Evolutionary conservation across 805 yeast genomes (phyloP), one percentile per base, ranked within the genome.

Genomic region (Wickerhamomyces silvicola): DNA sequence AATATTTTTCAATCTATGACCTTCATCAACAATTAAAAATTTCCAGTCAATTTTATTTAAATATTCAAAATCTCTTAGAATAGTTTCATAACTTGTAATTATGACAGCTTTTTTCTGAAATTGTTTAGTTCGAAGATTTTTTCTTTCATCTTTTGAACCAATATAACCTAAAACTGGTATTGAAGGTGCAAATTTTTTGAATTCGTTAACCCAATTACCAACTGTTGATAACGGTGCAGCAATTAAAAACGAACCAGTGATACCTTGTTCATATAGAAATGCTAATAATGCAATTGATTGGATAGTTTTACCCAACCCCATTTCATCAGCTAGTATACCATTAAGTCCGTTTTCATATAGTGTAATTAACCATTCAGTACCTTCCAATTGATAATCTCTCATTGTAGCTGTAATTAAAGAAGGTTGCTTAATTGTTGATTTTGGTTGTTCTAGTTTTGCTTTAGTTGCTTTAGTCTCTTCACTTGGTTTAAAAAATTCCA

Each of bases 241-340:
- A 32, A 85, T 66, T 24, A 85, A 56, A 46, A 82, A 85, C 0
- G 94, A 92, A 0, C 95, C 95, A 23, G 61, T 57, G 2, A 85
- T 73, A 4, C 83, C 87, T 54, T 84, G 77, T 43, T 85, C 95
- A 28, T 80, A 70, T 22, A 88, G 61, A 48, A 80, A 84, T 5
- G 85, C 74, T 4, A 87, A 47, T 38, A 90, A 66, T 0, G 95
- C 72, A 34, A 90, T 85, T 26, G 92, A 80, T 55, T 92, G 95
- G 7, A 90, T 57, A 0, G 98, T 92, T 53, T 90, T 90, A 2
- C 98, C 98, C 17, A 90, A 62, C 0, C 97, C 97, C 98, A 90
- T 90, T 56, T 90, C 97, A 59, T 92, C 97, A 1, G 97, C 97
- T 14, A 92, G 61, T 22, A 92, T 88, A 3, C 97, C 98, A 55